These are phyloP conservation scores for Acrocalymma vagum DNA, from an alignment of 2,329 filamentous ascomycete species.

Conservation along the genomic window DNA sequence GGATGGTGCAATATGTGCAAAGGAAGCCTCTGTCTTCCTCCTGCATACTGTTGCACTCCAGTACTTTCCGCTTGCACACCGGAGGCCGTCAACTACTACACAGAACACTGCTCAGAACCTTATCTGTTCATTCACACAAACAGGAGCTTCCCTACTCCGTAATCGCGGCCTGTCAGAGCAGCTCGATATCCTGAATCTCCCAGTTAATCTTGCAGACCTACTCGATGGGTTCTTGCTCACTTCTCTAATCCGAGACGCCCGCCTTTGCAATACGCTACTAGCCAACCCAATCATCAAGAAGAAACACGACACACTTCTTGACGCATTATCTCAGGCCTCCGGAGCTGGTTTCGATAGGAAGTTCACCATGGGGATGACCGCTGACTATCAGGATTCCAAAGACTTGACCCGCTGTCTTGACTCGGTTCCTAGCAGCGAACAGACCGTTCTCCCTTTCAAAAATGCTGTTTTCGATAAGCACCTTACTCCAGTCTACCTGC, in stretches of 20 bases:
- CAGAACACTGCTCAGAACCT: no score
- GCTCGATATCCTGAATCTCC: slow-evolving; percentile 10
- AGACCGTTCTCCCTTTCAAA: slow-evolving; percentile 55
- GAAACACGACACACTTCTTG: slow-evolving; percentile 7
- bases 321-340: no score
- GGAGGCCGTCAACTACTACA: no score
- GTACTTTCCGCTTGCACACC: slow-evolving; percentile 7
- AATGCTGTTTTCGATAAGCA: slow-evolving; percentile 59
- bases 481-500: slow-evolving; percentile 54
- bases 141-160: slow-evolving; percentile 6
- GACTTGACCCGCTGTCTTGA: slow-evolving; percentile 4
- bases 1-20: slow-evolving; percentile 3
- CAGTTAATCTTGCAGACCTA: slow-evolving; percentile 9
- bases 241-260: slow-evolving; percentile 5
- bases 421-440: slow-evolving; percentile 5
- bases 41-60: slow-evolving; percentile 10
- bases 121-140: slow-evolving; percentile 4
- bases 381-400: slow-evolving; percentile 5
- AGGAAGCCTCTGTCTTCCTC: slow-evolving; percentile 9
- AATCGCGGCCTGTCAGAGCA: slow-evolving; percentile 4
- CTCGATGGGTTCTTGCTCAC: slow-evolving; percentile 9
- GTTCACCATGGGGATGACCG: slow-evolving; percentile 6
- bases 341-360: slow-evolving; percentile 2
- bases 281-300: slow-evolving; percentile 6
- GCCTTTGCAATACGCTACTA: slow-evolving; percentile 8